phyloP scores from a whole-genome alignment of 73 alveolate genomes.

The Tetrahymena thermophila region DNA sequence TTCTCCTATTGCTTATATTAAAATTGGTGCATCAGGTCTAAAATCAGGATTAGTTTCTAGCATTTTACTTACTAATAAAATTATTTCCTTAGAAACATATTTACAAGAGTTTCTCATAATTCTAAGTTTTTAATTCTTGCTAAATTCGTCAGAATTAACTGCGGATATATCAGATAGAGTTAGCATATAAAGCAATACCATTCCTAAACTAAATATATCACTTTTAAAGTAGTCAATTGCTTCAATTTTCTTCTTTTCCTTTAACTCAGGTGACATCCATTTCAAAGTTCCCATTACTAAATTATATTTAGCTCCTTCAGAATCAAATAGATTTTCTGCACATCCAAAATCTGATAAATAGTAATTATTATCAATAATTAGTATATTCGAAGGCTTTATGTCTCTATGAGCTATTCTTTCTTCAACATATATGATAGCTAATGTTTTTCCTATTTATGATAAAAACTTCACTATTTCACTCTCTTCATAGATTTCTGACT shows the following conservation, averaged over 20 bases:
- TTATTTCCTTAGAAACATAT: too few species aligned
- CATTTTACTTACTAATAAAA: not conserved
- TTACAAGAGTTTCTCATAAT: too few species aligned
- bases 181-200: not conserved
- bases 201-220: not conserved
- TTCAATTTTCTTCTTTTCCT: not conserved
- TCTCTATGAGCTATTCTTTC: not conserved
- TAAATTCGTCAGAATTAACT: too few species aligned
- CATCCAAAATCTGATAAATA: not conserved
- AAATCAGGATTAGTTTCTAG: not conserved
- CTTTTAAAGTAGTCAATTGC: not conserved
- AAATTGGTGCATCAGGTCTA: too few species aligned
- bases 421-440: not conserved
- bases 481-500: not conserved
- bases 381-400: not conserved
- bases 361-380: too few species aligned
- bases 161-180: too few species aligned
- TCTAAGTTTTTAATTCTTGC: too few species aligned
- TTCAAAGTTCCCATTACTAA: not conserved
- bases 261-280: not conserved
- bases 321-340: not conserved
- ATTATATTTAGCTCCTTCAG: not conserved
- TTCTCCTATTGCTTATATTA: too few species aligned
- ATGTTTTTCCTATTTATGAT: not conserved
- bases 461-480: not conserved